These are phyloP conservation scores for Heterobasidion parviporum DNA, from an alignment of 1,284 basidiomycete species.

Conservation along the genomic window DNA sequence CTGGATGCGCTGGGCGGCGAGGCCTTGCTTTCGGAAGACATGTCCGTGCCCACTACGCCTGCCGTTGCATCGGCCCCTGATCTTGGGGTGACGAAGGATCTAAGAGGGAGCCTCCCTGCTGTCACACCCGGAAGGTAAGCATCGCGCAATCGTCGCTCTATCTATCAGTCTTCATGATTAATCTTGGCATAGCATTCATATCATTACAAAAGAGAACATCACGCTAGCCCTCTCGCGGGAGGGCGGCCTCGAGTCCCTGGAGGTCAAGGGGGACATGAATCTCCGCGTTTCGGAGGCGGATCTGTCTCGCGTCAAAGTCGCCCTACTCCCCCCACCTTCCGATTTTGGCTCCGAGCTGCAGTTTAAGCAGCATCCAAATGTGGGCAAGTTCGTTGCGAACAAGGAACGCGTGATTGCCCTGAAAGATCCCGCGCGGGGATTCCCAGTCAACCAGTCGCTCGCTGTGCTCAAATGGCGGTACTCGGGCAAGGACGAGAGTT, in stretches of 20 bases:
- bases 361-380: constrained; percentile 96
- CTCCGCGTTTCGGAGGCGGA: constrained; percentile 78
- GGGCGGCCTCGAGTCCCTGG: constrained; percentile 84
- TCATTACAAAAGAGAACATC: constrained; percentile 80
- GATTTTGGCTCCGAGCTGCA: constrained; percentile 71
- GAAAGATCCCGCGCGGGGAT: constrained; percentile 76
- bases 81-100: constrained; percentile 26
- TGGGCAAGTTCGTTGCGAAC: constrained; percentile 77
- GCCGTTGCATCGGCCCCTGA: constrained; percentile 38
- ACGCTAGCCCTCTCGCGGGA: constrained; percentile 80
- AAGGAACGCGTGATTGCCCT: constrained; percentile 70
- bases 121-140: constrained; percentile 74
- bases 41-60: constrained; percentile 50
- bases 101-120: constrained; percentile 61
- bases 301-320: constrained; percentile 71
- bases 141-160: background rate
- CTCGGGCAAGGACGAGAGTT: constrained; percentile 84
- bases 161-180: background rate
- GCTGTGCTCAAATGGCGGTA: constrained; percentile 93
- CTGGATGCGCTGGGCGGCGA: constrained; percentile 85
- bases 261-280: constrained; percentile 93
- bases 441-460: constrained; percentile 84
- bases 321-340: constrained; percentile 53
- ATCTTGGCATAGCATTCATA: constrained; percentile 58
- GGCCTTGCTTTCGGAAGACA: constrained; percentile 51